Evolutionary conservation across 1,139 yeast genomes (phyloP).

Genomic region (Protomyces inundatus): DNA sequence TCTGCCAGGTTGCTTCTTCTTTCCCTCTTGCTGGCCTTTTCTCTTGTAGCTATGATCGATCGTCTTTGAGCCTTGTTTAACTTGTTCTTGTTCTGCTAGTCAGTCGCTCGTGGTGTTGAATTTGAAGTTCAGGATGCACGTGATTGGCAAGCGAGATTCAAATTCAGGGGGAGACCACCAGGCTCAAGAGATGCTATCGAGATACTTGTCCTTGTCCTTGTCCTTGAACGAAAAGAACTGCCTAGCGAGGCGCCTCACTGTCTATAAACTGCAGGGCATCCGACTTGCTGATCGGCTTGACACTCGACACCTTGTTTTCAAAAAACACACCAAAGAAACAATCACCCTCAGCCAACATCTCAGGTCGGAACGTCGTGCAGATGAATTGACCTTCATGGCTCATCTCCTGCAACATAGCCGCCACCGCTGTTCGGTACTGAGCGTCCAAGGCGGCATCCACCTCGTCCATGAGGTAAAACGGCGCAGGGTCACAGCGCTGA

Average conservation of each 20-base stretch:
- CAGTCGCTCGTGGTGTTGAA: no score
- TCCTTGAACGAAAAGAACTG: no score
- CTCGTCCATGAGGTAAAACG: conserved; percentile 91
- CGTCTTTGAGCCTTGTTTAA: no score
- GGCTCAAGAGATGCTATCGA: not conserved
- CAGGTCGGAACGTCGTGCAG: conserved; percentile 93
- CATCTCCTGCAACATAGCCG: conserved; percentile 62
- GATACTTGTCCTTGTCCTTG: not conserved
- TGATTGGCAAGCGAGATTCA: no score
- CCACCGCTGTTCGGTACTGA: conserved; percentile 85
- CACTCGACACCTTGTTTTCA: conserved; percentile 74
- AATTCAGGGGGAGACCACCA: no score
- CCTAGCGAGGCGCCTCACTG: conserved; percentile 17
- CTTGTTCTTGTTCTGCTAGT: no score
- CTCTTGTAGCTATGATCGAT: no score
- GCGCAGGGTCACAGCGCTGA: conserved; percentile 94
- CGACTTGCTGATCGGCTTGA: conserved; percentile 61
- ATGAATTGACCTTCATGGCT: conserved; percentile 76
- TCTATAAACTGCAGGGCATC: conserved; percentile 80
- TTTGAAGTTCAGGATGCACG: no score
- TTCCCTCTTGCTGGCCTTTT: no score
- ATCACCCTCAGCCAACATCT: conserved; percentile 82
- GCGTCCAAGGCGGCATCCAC: conserved; percentile 93
- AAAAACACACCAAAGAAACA: conserved; percentile 83
- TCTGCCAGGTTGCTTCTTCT: no score